phyloP scores from a whole-genome alignment of 306 rosid species.

The Senna siamea region DNA sequence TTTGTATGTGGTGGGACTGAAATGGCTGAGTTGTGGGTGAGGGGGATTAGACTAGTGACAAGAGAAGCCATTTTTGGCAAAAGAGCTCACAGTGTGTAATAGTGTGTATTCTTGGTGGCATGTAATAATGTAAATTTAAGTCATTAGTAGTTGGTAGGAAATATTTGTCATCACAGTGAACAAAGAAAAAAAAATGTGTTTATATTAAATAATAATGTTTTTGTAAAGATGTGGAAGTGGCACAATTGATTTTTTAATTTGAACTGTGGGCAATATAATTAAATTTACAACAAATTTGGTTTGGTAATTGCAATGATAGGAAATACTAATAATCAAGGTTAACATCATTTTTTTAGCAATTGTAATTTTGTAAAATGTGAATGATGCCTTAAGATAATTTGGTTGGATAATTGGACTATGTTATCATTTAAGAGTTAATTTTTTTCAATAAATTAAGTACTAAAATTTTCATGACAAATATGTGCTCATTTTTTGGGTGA shows the following conservation, averaged over 20 bases:
- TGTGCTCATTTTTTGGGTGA: no score
- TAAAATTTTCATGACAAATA: no score
- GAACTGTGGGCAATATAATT: neutral
- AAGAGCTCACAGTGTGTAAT: no score
- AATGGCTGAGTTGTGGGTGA: slow-evolving; percentile 70
- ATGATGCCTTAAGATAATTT: no score
- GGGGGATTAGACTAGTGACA: slow-evolving; percentile 64
- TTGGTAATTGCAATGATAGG: neutral
- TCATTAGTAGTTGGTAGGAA: no score
- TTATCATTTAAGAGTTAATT: no score
- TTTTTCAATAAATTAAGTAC: no score
- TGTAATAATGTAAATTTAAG: no score
- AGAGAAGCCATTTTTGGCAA: slow-evolving; percentile 51
- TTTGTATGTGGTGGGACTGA: slow-evolving; percentile 73
- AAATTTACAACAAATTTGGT: neutral
- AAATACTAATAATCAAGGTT: neutral
- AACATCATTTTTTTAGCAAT: neutral
- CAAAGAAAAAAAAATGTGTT: neutral
- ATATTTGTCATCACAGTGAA: no score
- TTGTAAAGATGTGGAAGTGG: neutral
- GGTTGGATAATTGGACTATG: no score
- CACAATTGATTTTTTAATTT: neutral
- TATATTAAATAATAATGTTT: neutral
- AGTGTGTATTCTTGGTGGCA: no score
- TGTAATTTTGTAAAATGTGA: no score